These are phyloP conservation scores for Erysiphe neolycopersici DNA, from an alignment of 2,329 filamentous ascomycete genomes.

Conservation along the genomic window DNA sequence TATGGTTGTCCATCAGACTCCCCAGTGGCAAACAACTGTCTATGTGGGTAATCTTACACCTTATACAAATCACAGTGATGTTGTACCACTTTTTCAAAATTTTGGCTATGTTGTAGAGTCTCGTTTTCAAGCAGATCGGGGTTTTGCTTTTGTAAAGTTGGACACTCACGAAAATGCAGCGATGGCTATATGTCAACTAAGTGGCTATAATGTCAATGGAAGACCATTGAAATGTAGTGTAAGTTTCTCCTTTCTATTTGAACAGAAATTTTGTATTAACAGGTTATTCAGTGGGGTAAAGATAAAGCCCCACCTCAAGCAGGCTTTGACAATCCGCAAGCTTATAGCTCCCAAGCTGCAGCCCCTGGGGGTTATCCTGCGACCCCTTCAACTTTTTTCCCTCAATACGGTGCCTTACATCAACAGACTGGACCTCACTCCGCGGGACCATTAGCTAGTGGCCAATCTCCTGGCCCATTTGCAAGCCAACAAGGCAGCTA, in stretches of 20 bases:
- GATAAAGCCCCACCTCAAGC: constrained; percentile 66
- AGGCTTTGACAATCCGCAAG: constrained; percentile 53
- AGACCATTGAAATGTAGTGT: constrained; percentile 95
- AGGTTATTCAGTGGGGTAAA: constrained; percentile 62
- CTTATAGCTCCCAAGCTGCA: constrained; percentile 46
- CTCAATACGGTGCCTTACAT: constrained; percentile 59
- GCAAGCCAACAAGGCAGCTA: constrained; percentile 43
- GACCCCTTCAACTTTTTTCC: constrained; percentile 62
- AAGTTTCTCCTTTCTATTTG: constrained; percentile 22
- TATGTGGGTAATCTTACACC: constrained; percentile 96
- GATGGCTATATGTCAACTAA: constrained; percentile 94
- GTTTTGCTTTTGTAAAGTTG: constrained; percentile 99
- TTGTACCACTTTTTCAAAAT: constrained; percentile 96
- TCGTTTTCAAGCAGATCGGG: constrained; percentile 89
- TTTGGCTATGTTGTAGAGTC: constrained; percentile 96
- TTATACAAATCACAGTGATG: constrained; percentile 87
- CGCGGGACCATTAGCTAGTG: constrained; percentile 15
- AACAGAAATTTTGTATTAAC: constrained; percentile 1
- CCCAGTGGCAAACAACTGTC: constrained; percentile 92
- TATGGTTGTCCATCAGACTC: constrained; percentile 85
- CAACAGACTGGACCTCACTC: constrained; percentile 14
- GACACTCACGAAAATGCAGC: constrained; percentile 93
- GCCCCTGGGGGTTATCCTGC: constrained; percentile 49
- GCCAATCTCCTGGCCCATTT: constrained; percentile 19
- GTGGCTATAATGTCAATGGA: constrained; percentile 93